Conservation (phyloP, 768 basidiomycete genomes). For the Agaricus subrufescens region DNA sequence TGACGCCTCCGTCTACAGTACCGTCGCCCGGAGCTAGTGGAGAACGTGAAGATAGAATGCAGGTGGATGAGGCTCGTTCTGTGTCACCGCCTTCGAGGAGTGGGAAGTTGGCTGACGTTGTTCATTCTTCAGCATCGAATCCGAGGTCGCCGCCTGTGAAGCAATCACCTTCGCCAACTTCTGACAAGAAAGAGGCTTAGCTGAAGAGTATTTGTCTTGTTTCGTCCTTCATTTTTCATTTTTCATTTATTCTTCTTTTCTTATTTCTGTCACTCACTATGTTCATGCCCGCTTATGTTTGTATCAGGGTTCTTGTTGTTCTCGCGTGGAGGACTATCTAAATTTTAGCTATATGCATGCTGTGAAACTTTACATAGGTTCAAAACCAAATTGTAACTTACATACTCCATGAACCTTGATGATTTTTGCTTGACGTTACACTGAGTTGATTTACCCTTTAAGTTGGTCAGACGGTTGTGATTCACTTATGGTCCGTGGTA, state of each 20-base stretch:
- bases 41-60: constrained; percentile 51
- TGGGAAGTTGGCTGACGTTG: constrained; percentile 48
- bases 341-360: constrained; percentile 1
- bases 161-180: constrained; percentile 50
- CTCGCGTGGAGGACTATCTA: not conserved
- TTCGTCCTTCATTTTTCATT: constrained; percentile 6
- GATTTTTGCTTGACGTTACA: not conserved
- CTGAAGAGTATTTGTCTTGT: constrained; percentile 1
- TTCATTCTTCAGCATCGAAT: constrained; percentile 29
- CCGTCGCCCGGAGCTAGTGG: constrained; percentile 43
- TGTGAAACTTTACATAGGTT: not conserved
- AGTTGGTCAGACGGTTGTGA: too few species aligned
- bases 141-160: constrained; percentile 50
- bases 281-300: constrained; percentile 1
- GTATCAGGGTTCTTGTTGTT: not conserved
- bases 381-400: constrained; percentile 7
- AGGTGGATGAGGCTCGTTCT: constrained; percentile 47
- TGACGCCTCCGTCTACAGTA: constrained; percentile 56
- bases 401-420: not conserved
- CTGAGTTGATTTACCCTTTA: not conserved
- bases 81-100: constrained; percentile 44
- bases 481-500: too few species aligned
- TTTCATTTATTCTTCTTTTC: constrained; percentile 14
- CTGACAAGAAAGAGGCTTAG: constrained; percentile 35
- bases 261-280: constrained; percentile 1